Evolutionary conservation across 495 filamentous ascomycete genomes (phyloP).

Genomic region (Lindgomyces ingoldianus): DNA sequence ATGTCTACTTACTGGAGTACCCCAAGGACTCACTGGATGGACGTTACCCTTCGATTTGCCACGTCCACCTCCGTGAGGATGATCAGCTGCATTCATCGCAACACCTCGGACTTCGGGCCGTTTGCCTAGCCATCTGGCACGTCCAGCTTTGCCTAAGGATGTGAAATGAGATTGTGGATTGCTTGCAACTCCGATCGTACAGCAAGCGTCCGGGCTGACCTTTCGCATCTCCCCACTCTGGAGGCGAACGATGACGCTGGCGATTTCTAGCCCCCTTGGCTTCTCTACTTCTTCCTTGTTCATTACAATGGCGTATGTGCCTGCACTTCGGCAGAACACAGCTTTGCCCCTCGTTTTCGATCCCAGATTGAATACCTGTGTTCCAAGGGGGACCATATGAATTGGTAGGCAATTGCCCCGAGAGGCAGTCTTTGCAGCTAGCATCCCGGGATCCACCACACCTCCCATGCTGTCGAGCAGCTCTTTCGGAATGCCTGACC

Average conservation of each 20-base stretch:
- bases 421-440: constrained; percentile 90
- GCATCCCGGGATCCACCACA: constrained; percentile 84
- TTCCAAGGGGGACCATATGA: constrained; percentile 91
- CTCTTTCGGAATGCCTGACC: constrained; percentile 80
- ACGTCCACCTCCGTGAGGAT: constrained; percentile 97
- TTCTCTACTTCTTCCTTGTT: constrained; percentile 71
- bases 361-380: constrained; percentile 86
- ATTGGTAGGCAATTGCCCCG: constrained; percentile 93
- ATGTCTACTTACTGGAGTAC: constrained; percentile 76
- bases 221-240: constrained; percentile 90
- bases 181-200: constrained; percentile 88
- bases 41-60: constrained; percentile 99
- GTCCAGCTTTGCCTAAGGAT: constrained; percentile 91
- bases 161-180: constrained; percentile 87
- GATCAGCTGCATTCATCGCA: constrained; percentile 96
- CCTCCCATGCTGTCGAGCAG: constrained; percentile 89
- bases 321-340: constrained; percentile 91
- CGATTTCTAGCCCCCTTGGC: constrained; percentile 43
- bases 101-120: constrained; percentile 92
- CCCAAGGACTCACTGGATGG: constrained; percentile 93
- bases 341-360: constrained; percentile 69
- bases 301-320: constrained; percentile 83
- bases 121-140: constrained; percentile 88
- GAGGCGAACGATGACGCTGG: constrained; percentile 75
- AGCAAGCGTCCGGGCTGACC: constrained; percentile 87